These are phyloP conservation scores for Samsoniella hepiali DNA, from an alignment of 2,329 filamentous ascomycete genomes.

Conservation along the genomic window DNA sequence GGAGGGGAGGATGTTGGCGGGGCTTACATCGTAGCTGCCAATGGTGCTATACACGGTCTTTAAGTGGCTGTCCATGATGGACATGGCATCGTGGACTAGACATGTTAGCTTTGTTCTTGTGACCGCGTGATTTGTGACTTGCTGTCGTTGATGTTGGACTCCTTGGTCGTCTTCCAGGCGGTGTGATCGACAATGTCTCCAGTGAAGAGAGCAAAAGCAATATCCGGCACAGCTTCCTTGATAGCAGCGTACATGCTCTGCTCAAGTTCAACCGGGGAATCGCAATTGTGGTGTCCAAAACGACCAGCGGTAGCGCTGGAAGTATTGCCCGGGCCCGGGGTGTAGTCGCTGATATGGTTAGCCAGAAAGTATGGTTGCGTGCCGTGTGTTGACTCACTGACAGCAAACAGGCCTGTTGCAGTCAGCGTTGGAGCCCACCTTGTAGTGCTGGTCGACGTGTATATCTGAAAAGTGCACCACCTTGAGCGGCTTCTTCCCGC, in stretches of 20 bases:
- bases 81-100: conserved; percentile 45
- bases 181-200: conserved; percentile 56
- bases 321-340: conserved; percentile 38
- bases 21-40: conserved; percentile 56
- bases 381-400: conserved; percentile 32
- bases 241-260: conserved; percentile 55
- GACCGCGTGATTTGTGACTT: conserved; percentile 2
- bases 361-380: too few relatives aligned
- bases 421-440: conserved; percentile 49
- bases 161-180: conserved; percentile 43
- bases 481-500: conserved; percentile 45
- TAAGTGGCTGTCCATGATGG: conserved; percentile 41
- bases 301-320: conserved; percentile 50
- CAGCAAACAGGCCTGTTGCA: conserved; percentile 61
- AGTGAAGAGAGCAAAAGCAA: conserved; percentile 56
- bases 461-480: conserved; percentile 60
- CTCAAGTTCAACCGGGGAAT: conserved; percentile 49
- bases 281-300: conserved; percentile 52
- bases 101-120: neutral
- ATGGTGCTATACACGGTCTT: conserved; percentile 49
- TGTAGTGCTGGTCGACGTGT: conserved; percentile 55
- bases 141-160: conserved; percentile 33
- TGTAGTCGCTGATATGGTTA: conserved; percentile 39
- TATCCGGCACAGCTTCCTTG: conserved; percentile 41
- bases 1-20: conserved; percentile 50